Conservation (phyloP, 2,329 filamentous ascomycete species). For the Fusarium sp. region DNA sequence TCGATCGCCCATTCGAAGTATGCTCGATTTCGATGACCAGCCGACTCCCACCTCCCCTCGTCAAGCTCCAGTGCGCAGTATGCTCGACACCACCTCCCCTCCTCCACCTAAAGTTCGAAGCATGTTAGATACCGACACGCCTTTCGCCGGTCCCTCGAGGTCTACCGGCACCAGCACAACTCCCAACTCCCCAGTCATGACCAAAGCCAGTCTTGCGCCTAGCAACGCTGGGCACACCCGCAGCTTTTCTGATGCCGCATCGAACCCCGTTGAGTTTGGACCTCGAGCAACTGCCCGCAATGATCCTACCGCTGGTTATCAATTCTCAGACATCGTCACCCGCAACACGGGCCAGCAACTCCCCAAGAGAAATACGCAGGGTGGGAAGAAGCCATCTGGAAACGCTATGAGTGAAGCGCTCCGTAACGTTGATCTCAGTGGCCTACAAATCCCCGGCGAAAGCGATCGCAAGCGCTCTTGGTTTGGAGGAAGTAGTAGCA, state of each 20-base stretch:
- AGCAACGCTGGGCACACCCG: conserved; percentile 53
- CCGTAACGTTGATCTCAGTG: conserved; percentile 65
- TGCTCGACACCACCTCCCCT: conserved; percentile 56
- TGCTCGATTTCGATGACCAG: conserved; percentile 47
- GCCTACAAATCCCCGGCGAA: conserved; percentile 65
- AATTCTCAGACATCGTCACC: conserved; percentile 72
- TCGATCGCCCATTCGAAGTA: conserved; percentile 76
- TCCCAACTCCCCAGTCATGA: conserved; percentile 53
- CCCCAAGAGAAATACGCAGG: conserved; percentile 68
- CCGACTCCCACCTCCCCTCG: conserved; percentile 52
- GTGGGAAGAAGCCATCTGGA: conserved; percentile 55
- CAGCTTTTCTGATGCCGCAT: conserved; percentile 69
- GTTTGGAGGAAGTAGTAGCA: conserved; percentile 55
- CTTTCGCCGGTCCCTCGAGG: conserved; percentile 48
- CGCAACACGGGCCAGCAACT: conserved; percentile 64
- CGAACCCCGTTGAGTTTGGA: conserved; percentile 64
- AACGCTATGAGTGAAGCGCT: conserved; percentile 68
- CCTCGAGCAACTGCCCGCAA: conserved; percentile 50
- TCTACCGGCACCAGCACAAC: conserved; percentile 52
- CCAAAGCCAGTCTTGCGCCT: conserved; percentile 41
- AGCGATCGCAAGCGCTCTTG: conserved; percentile 59
- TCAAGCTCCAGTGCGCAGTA: conserved; percentile 74
- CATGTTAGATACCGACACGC: conserved; percentile 66
- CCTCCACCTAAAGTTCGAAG: conserved; percentile 62
- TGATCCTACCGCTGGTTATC: conserved; percentile 69